These are phyloP conservation scores for Rhizoctonia solani DNA, from an alignment of 1,284 basidiomycete species.

Conservation along the genomic window DNA sequence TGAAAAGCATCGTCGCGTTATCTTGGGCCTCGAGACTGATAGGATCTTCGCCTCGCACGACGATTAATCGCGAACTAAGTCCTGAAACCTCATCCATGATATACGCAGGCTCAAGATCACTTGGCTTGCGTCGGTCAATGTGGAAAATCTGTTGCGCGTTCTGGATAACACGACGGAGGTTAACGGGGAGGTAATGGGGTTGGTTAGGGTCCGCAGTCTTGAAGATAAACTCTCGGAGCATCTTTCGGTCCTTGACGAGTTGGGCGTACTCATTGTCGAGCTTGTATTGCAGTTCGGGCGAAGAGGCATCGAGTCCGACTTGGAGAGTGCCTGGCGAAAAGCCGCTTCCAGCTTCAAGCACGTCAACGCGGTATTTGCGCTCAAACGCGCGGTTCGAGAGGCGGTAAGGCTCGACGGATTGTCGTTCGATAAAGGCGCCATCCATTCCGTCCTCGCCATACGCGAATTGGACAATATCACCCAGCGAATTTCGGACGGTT, in stretches of 20 bases:
- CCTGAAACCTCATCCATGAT: constrained; percentile 81
- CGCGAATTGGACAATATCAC: constrained; percentile 94
- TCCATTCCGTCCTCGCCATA: constrained; percentile 99
- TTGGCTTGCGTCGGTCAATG: constrained; percentile 90
- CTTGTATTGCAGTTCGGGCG: constrained; percentile 84
- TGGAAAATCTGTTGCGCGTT: constrained; percentile 98
- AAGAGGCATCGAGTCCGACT: constrained; percentile 92
- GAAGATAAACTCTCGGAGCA: constrained; percentile 86
- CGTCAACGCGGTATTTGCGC: constrained; percentile 89
- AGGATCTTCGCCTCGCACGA: constrained; percentile 84
- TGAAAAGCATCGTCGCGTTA: constrained; percentile 92
- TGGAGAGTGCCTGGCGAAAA: constrained; percentile 83
- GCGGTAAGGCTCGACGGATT: constrained; percentile 87
- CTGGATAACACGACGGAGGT: constrained; percentile 91
- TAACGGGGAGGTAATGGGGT: constrained; percentile 87
- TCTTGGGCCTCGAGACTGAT: constrained; percentile 78
- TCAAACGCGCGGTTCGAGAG: constrained; percentile 86
- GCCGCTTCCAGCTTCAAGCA: constrained; percentile 61
- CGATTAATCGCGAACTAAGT: constrained; percentile 70
- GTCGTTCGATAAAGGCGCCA: constrained; percentile 95
- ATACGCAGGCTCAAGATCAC: constrained; percentile 87
- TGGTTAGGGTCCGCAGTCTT: constrained; percentile 71
- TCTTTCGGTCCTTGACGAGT: constrained; percentile 73
- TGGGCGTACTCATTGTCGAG: constrained; percentile 88
- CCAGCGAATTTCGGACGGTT: constrained; percentile 95